A percentile compares a stretch with the other conserved stretches of the same genome.
Evolutionary conservation across 495 filamentous ascomycete species (phyloP).

Genomic region (Hypoxylon perforatum): DNA sequence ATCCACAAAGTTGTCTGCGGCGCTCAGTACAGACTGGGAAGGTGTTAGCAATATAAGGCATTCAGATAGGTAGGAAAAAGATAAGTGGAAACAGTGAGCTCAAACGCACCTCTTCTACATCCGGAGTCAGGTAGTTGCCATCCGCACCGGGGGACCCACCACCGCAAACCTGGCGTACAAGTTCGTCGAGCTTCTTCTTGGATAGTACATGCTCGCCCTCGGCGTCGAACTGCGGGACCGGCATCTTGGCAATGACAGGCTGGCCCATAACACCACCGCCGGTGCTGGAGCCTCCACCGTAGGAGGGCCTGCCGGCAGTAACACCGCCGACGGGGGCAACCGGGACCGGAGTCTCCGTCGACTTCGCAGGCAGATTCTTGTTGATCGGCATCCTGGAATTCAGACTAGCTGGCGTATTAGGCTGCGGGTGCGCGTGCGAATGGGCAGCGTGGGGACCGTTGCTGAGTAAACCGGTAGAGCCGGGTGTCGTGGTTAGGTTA

Average conservation of each 20-base stretch:
- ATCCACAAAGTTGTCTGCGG: slow-evolving; percentile 96
- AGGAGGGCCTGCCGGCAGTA: slow-evolving; percentile 74
- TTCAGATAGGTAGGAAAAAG: slow-evolving; percentile 26
- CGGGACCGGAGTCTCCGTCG: slow-evolving; percentile 72
- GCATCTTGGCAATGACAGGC: slow-evolving; percentile 83
- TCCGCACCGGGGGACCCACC: slow-evolving; percentile 75
- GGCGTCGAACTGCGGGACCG: slow-evolving; percentile 83
- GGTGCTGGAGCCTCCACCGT: slow-evolving; percentile 76
- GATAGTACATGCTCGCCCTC: slow-evolving; percentile 89
- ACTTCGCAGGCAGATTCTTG: slow-evolving; percentile 73
- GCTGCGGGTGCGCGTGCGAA: slow-evolving; percentile 65
- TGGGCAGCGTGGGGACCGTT: slow-evolving; percentile 60
- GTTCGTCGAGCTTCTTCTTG: slow-evolving; percentile 96
- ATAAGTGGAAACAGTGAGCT: slow-evolving; percentile 4
- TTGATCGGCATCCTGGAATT: slow-evolving; percentile 78
- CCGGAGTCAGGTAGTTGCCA: slow-evolving; percentile 78
- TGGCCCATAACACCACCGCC: slow-evolving; percentile 84
- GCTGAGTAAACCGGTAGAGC: slow-evolving; percentile 41
- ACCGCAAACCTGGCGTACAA: slow-evolving; percentile 92
- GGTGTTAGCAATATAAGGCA: slow-evolving; percentile 34
- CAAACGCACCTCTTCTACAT: slow-evolving; percentile 88
- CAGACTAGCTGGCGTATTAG: slow-evolving; percentile 50
- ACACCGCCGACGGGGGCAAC: slow-evolving; percentile 69
- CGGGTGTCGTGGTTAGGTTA: slow-evolving; percentile 40
- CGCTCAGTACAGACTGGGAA: slow-evolving; percentile 79